A percentile compares a stretch with the other conserved stretches of the same genome.
Evolutionary conservation across 768 basidiomycete species (phyloP).

Genomic region (Termitomyces sp.): DNA sequence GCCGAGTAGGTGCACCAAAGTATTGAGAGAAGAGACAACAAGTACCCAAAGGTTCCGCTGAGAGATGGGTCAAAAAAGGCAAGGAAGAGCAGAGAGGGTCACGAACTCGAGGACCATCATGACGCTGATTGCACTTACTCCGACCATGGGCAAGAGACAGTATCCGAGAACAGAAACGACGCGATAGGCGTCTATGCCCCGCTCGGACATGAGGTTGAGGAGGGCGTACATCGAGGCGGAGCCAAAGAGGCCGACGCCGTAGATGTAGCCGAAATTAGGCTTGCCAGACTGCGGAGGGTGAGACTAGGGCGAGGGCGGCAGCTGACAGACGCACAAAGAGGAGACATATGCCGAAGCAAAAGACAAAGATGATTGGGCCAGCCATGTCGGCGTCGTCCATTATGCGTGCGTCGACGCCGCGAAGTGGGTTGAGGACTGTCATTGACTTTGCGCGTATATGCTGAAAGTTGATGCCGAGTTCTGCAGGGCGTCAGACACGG

Average conservation of each 20-base stretch:
- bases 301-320: not conserved
- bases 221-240: slow-evolving; percentile 89
- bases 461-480: slow-evolving; percentile 95
- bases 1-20: slow-evolving; percentile 97
- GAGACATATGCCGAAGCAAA: slow-evolving; percentile 90
- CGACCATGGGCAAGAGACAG: slow-evolving; percentile 95
- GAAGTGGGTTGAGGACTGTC: slow-evolving; percentile 92
- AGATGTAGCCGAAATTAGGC: slow-evolving; percentile 98
- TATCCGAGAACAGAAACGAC: slow-evolving; percentile 95
- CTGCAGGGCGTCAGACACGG: slow-evolving; percentile 33
- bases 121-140: slow-evolving; percentile 85
- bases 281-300: slow-evolving; percentile 76
- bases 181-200: slow-evolving; percentile 92
- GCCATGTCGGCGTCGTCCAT: slow-evolving; percentile 99
- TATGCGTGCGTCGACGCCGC: slow-evolving; percentile 79
- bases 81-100: not conserved
- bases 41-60: slow-evolving; percentile 82
- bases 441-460: slow-evolving; percentile 93
- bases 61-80: slow-evolving; percentile 7
- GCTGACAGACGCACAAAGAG: slow-evolving; percentile 65
- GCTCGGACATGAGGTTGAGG: slow-evolving; percentile 94
- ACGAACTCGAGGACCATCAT: slow-evolving; percentile 85
- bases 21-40: slow-evolving; percentile 77
- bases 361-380: slow-evolving; percentile 91
- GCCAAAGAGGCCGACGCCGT: slow-evolving; percentile 95